phyloP scores from a whole-genome alignment of 768 basidiomycete genomes.

The Dictyophora rubrovolvata region DNA sequence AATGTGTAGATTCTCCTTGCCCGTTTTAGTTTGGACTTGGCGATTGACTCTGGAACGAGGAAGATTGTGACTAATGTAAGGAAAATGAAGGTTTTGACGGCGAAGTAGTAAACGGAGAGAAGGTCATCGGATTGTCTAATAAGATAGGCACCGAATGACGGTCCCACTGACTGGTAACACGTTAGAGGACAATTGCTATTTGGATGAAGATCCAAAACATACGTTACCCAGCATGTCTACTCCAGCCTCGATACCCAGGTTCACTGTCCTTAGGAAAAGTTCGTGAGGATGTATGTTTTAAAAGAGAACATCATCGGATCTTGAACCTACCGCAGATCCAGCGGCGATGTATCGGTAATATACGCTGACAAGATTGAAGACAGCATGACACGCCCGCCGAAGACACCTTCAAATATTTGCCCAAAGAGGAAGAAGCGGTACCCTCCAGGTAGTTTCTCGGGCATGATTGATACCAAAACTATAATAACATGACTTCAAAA shows the following conservation, averaged over 20 bases:
- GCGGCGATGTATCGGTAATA: slow-evolving; percentile 54
- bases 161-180: slow-evolving; percentile 47
- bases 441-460: slow-evolving; percentile 58
- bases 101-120: slow-evolving; percentile 65
- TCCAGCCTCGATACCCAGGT: background rate
- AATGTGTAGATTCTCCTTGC: slow-evolving; percentile 14
- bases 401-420: slow-evolving; percentile 52
- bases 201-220: background rate
- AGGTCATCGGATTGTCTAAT: slow-evolving; percentile 45
- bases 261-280: background rate
- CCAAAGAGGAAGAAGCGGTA: slow-evolving; percentile 72
- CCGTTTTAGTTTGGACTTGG: slow-evolving; percentile 27
- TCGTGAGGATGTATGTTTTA: too few species aligned
- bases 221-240: background rate
- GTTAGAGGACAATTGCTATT: background rate
- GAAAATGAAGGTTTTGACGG: slow-evolving; percentile 37
- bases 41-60: slow-evolving; percentile 72
- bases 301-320: too few species aligned
- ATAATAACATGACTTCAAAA: slow-evolving; percentile 46
- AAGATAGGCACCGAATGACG: slow-evolving; percentile 57
- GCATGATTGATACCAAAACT: slow-evolving; percentile 52
- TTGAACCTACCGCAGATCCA: slow-evolving; percentile 39
- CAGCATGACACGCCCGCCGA: slow-evolving; percentile 49
- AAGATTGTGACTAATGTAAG: slow-evolving; percentile 43
- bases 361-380: slow-evolving; percentile 45